Conservation (phyloP, 768 basidiomycete genomes). For the Baorangia bicolor region DNA sequence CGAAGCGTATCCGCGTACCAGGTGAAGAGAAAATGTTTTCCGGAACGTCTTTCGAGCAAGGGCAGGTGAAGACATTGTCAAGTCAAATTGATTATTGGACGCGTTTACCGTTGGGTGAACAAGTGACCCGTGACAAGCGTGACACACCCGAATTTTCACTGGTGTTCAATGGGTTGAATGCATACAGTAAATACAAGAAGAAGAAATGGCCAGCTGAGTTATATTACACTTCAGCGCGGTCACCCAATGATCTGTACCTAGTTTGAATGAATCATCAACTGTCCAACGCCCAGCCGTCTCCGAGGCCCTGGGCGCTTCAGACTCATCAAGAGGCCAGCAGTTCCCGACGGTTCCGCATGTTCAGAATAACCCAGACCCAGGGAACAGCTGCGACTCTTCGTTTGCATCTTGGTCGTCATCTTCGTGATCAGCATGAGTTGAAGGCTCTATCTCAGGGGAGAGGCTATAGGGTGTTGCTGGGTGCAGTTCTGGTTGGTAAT, state of each 20-base stretch:
- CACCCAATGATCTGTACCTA: slow-evolving; percentile 16
- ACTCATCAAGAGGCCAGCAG: neutral
- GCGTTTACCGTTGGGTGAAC: neutral
- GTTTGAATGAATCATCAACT: neutral
- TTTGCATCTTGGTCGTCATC: slow-evolving; percentile 23
- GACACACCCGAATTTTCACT: neutral
- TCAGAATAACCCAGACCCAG: slow-evolving; percentile 44
- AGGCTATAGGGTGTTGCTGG: slow-evolving; percentile 27
- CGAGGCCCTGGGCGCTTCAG: neutral
- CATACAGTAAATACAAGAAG: slow-evolving; percentile 25
- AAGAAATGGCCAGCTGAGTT: slow-evolving; percentile 3
- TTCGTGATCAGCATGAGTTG: slow-evolving; percentile 11
- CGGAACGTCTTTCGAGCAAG: slow-evolving; percentile 14
- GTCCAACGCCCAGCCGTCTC: neutral
- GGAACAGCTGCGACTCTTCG: slow-evolving; percentile 41
- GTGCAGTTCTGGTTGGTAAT: slow-evolving; percentile 6
- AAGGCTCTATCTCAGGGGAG: slow-evolving; percentile 22
- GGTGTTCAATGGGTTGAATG: neutral
- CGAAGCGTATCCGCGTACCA: slow-evolving; percentile 16
- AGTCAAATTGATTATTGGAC: neutral
- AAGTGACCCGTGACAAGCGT: slow-evolving; percentile 1
- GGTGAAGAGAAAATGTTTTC: slow-evolving; percentile 5
- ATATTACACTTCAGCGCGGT: slow-evolving; percentile 9
- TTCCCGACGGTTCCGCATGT: neutral
- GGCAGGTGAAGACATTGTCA: slow-evolving; percentile 23